Evolutionary conservation across 495 filamentous ascomycete species (phyloP).

Genomic region (Penicillium silybi): DNA sequence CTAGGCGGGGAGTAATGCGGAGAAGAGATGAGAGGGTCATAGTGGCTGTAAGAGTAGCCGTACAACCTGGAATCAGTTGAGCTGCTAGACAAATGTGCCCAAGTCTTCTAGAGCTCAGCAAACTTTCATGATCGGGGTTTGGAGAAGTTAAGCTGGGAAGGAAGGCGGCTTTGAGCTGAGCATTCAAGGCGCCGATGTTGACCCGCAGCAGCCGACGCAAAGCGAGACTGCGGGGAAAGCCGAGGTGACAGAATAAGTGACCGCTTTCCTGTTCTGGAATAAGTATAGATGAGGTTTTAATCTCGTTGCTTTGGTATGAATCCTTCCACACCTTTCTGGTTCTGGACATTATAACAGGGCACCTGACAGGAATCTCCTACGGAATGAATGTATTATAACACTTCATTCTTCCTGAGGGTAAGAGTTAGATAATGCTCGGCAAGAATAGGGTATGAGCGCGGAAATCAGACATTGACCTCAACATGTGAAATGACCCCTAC

Average conservation of each 20-base stretch:
- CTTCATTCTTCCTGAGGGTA: no score
- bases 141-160: constrained; percentile 8
- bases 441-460: no score
- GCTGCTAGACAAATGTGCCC: constrained; percentile 4
- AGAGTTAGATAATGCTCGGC: no score
- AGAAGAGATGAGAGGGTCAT: constrained; percentile 47
- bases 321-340: no score
- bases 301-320: no score
- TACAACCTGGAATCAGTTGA: neutral
- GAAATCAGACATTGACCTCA: no score
- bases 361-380: no score
- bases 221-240: constrained; percentile 42
- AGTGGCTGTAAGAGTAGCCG: constrained; percentile 11
- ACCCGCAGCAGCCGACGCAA: constrained; percentile 40
- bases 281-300: no score
- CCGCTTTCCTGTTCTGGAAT: constrained; percentile 6
- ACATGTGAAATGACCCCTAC: no score
- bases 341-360: no score
- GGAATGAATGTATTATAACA: no score
- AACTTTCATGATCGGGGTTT: constrained; percentile 19
- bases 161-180: constrained; percentile 7
- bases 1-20: constrained; percentile 42
- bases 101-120: constrained; percentile 1
- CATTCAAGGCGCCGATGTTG: neutral
- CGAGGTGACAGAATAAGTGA: constrained; percentile 15